phyloP scores from a whole-genome alignment of 305 asterid genomes.

The Solanum aculeatissimum region DNA sequence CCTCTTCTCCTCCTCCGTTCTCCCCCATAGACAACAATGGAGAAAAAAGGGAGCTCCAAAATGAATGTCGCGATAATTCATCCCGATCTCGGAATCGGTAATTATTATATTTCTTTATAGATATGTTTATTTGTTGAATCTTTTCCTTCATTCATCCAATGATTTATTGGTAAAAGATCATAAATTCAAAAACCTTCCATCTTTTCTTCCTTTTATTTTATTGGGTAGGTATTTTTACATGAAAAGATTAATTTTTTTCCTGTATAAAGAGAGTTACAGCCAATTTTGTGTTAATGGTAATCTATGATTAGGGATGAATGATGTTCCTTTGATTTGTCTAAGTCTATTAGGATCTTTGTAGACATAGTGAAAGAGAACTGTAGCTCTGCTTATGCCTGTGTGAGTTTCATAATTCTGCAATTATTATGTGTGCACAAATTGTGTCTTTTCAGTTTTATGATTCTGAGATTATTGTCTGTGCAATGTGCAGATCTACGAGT shows the following conservation, averaged over 20 bases:
- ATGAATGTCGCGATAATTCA: constrained; percentile 70
- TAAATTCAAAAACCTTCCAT: background rate
- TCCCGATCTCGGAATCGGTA: constrained; percentile 94
- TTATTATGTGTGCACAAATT: background rate
- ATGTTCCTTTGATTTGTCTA: background rate
- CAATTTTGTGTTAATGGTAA: background rate
- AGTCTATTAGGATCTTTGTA: too few relatives aligned
- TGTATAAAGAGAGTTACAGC: background rate
- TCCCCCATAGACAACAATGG: constrained; percentile 21
- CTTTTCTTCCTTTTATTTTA: background rate
- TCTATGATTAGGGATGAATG: background rate
- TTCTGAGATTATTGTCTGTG: background rate
- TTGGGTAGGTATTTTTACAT: background rate
- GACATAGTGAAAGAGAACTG: background rate
- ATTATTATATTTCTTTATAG: background rate
- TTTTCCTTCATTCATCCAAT: background rate
- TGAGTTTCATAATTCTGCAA: background rate
- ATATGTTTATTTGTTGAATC: background rate
- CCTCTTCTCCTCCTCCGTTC: background rate
- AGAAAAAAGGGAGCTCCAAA: constrained; percentile 14
- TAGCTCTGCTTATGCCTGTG: background rate
- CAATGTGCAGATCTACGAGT: background rate
- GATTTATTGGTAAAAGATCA: background rate
- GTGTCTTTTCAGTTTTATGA: background rate
- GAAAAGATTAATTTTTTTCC: background rate